Conservation (phyloP, 306 rosid genomes). For the Quercus gilva region DNA sequence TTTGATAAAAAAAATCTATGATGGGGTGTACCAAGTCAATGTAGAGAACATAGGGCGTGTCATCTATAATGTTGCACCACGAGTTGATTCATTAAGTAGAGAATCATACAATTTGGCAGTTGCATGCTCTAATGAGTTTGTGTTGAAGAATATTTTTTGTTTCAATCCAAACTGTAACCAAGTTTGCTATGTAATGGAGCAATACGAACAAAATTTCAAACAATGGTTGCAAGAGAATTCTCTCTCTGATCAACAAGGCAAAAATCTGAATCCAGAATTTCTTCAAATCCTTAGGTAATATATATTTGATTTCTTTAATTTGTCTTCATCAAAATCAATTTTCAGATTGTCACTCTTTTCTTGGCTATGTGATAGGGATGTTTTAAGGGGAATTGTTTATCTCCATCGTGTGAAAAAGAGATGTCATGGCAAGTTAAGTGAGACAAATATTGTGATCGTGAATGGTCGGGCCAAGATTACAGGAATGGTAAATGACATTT, state of each 20-base stretch:
- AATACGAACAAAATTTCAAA: not conserved
- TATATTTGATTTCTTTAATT: not conserved
- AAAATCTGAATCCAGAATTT: not conserved
- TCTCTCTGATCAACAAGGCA: not conserved
- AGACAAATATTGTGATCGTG: not conserved
- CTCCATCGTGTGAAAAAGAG: not conserved
- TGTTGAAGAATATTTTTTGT: not conserved
- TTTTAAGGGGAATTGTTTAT: not conserved
- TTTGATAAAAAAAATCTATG: not conserved
- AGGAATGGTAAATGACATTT: not conserved
- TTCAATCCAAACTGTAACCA: not conserved
- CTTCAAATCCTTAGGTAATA: conserved; percentile 1
- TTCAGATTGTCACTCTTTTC: not conserved
- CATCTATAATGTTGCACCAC: not conserved
- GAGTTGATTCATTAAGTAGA: not conserved
- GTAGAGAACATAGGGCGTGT: not conserved
- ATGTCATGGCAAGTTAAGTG: not conserved
- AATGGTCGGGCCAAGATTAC: conserved; percentile 1
- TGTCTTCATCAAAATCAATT: not conserved
- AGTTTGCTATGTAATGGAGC: not conserved
- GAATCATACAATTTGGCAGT: not conserved
- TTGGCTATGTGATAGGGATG: not conserved
- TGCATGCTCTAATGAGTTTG: not conserved
- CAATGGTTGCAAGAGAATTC: not conserved
- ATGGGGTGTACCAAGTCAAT: not conserved